phyloP scores from a whole-genome alignment of 2,329 filamentous ascomycete genomes.

The Akanthomyces muscarius region DNA sequence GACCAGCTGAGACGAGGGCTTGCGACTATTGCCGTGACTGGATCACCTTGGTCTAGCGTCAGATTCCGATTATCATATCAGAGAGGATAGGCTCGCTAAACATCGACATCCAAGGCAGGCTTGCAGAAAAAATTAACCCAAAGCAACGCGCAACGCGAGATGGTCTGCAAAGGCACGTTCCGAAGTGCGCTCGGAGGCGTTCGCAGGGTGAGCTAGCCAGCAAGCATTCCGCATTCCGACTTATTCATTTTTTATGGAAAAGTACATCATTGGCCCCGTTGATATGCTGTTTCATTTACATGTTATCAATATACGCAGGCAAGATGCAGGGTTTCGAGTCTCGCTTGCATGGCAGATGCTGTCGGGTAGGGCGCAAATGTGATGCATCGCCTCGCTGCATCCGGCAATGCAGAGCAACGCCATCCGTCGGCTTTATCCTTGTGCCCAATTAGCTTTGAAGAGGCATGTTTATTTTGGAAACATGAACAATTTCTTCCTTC shows the following conservation, averaged over 20 bases:
- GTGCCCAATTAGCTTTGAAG: not conserved
- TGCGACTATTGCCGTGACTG: not conserved
- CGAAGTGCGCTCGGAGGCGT: not conserved
- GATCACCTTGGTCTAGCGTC: not conserved
- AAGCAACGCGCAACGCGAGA: slow-evolving; percentile 6
- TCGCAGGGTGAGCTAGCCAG: not conserved
- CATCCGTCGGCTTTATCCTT: slow-evolving; percentile 8
- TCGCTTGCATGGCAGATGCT: slow-evolving; percentile 4
- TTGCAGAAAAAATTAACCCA: not conserved
- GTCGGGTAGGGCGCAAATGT: slow-evolving; percentile 1
- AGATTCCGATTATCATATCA: slow-evolving; percentile 6
- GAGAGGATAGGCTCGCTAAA: not conserved
- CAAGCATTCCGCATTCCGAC: not conserved
- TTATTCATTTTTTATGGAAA: not conserved
- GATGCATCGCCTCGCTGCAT: not conserved
- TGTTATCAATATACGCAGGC: not conserved
- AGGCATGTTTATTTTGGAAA: not conserved
- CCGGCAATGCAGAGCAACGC: not conserved
- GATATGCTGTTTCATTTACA: not conserved
- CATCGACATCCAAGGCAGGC: not conserved
- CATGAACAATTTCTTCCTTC: not conserved
- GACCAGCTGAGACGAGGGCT: slow-evolving; percentile 2
- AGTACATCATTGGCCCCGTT: not conserved
- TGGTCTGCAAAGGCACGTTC: not conserved
- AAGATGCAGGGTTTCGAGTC: slow-evolving; percentile 4